Evolutionary conservation across 805 yeast genomes (phyloP).

Genomic region (Barnettozyma sucrosica): DNA sequence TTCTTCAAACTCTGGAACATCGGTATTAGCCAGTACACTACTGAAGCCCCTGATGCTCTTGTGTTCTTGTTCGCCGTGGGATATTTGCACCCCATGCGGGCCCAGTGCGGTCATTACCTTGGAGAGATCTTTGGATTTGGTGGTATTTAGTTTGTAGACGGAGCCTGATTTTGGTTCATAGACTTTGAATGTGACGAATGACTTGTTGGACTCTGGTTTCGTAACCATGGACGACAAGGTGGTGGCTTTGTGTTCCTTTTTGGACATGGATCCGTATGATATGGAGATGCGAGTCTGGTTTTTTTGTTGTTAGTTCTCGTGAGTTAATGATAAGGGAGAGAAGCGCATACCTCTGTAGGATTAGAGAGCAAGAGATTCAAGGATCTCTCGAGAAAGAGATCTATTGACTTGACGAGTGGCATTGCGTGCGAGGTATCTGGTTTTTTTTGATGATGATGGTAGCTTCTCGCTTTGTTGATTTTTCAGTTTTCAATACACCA

Average conservation of each 20-base stretch:
- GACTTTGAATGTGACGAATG: slow-evolving; percentile 43
- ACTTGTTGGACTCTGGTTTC: slow-evolving; percentile 12
- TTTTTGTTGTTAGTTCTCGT: slow-evolving; percentile 3
- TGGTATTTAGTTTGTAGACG: slow-evolving; percentile 50
- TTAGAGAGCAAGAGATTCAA: slow-evolving; percentile 14
- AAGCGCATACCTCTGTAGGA: slow-evolving; percentile 20
- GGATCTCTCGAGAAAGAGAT: slow-evolving; percentile 22
- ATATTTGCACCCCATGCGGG: slow-evolving; percentile 44
- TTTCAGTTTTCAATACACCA: background rate
- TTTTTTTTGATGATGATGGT: background rate
- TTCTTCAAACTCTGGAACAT: slow-evolving; percentile 17
- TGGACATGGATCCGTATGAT: slow-evolving; percentile 23
- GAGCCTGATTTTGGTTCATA: slow-evolving; percentile 63
- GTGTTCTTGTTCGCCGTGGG: slow-evolving; percentile 2
- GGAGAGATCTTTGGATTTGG: slow-evolving; percentile 62
- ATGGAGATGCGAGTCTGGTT: slow-evolving; percentile 22
- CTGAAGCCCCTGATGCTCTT: slow-evolving; percentile 20
- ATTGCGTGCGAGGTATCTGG: slow-evolving; percentile 1
- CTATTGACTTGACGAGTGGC: slow-evolving; percentile 19
- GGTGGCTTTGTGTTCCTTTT: slow-evolving; percentile 12
- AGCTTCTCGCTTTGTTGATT: background rate
- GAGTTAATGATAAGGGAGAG: background rate
- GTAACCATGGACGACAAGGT: slow-evolving; percentile 1
- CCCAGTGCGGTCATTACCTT: slow-evolving; percentile 70
- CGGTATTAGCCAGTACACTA: slow-evolving; percentile 21